These are phyloP conservation scores for Saccharomyces hybrid DNA, from an alignment of 1,139 yeast genomes.

Conservation along the genomic window DNA sequence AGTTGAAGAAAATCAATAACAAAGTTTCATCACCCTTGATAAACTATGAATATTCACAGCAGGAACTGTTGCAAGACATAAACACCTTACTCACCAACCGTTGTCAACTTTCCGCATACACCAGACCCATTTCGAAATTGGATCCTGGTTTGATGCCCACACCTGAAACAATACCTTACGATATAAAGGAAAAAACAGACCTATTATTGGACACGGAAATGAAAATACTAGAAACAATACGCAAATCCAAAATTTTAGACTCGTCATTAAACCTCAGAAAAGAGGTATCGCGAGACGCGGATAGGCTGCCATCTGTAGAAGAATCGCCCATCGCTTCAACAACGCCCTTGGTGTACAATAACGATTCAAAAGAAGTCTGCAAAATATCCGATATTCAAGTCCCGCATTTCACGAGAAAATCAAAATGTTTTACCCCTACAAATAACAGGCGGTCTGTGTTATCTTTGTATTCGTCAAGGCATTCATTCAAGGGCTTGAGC, in stretches of 20 bases:
- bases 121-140: constrained; percentile 61
- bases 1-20: not conserved
- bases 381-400: constrained; percentile 53
- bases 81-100: not conserved
- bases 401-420: constrained; percentile 63
- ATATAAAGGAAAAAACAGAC: constrained; percentile 2
- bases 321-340: not conserved
- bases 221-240: constrained; percentile 32
- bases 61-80: constrained; percentile 7
- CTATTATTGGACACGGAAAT: constrained; percentile 16
- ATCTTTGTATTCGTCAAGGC: constrained; percentile 46
- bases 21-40: not conserved
- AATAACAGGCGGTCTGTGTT: constrained; percentile 62
- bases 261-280: constrained; percentile 37
- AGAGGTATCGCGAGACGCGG: constrained; percentile 29
- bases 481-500: constrained; percentile 34
- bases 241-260: constrained; percentile 37
- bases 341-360: constrained; percentile 2
- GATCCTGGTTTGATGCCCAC: constrained; percentile 45
- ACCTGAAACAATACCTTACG: constrained; percentile 2
- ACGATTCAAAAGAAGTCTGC: constrained; percentile 11
- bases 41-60: constrained; percentile 2
- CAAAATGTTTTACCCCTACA: constrained; percentile 51
- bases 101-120: constrained; percentile 33
- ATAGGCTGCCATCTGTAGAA: constrained; percentile 10